phyloP scores from a whole-genome alignment of 2,329 filamentous ascomycete species.

The Cladophialophora chaetospira region DNA sequence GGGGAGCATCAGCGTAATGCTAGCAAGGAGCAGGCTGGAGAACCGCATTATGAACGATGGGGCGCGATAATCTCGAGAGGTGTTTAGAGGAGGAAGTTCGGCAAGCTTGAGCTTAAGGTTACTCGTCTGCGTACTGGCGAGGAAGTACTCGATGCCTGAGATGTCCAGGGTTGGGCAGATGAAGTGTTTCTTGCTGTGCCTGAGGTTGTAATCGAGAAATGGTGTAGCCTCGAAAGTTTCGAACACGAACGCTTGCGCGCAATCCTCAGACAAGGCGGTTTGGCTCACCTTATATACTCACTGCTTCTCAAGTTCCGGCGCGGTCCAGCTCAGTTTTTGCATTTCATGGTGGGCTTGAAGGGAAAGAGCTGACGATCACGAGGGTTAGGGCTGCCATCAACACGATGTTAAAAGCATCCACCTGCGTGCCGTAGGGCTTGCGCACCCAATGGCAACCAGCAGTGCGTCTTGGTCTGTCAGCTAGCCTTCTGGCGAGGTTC shows the following conservation, averaged over 20 bases:
- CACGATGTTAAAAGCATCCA: not conserved
- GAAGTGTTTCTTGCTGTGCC: not conserved
- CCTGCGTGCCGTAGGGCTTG: not conserved
- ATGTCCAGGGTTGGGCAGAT: not conserved
- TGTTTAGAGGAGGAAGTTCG: not conserved
- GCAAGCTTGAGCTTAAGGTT: not conserved
- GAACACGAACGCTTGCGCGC: not conserved
- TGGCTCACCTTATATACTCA: conserved; percentile 2
- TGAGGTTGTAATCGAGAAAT: not conserved
- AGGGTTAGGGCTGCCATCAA: not conserved
- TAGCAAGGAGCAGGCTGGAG: conserved; percentile 7
- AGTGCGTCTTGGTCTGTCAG: too few relatives aligned
- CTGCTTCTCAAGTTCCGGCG: not conserved
- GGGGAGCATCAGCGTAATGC: conserved; percentile 13
- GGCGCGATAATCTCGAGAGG: not conserved
- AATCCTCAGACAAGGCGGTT: not conserved
- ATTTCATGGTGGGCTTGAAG: not conserved
- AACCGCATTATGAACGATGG: conserved; percentile 7
- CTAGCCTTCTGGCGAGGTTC: not conserved
- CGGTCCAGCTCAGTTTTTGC: not conserved
- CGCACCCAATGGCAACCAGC: not conserved
- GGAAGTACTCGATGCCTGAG: too few relatives aligned
- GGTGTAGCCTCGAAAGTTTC: not conserved
- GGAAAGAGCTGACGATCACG: conserved; percentile 6
- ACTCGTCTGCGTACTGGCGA: not conserved